Evolutionary conservation across 495 filamentous ascomycete species (phyloP).

Genomic region (Polyplosphaeria fusca): DNA sequence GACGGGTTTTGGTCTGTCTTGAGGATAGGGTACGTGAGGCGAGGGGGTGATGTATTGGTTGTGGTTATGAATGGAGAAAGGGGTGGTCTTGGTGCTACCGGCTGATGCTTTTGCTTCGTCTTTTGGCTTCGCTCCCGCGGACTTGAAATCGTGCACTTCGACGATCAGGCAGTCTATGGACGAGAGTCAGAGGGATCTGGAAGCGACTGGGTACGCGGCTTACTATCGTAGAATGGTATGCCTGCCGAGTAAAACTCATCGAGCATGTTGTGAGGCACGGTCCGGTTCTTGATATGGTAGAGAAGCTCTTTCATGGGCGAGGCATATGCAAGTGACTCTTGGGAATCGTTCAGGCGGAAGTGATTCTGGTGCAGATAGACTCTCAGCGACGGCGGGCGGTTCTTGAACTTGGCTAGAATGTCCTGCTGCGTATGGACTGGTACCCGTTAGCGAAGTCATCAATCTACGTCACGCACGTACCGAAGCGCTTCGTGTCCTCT

Average conservation of each 20-base stretch:
- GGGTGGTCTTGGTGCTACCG: constrained; percentile 57
- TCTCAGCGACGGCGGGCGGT: constrained; percentile 72
- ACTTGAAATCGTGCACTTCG: constrained; percentile 80
- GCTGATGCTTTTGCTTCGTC: constrained; percentile 46
- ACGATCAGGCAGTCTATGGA: constrained; percentile 95
- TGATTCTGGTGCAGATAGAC: constrained; percentile 80
- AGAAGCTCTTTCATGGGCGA: constrained; percentile 85
- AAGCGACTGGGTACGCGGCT: too few species aligned
- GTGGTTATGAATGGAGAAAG: constrained; percentile 87
- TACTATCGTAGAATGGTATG: constrained; percentile 91
- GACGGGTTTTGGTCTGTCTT: constrained; percentile 41
- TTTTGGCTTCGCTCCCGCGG: constrained; percentile 56
- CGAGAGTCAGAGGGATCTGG: too few species aligned
- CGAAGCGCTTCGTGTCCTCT: constrained; percentile 22
- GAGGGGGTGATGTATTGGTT: constrained; percentile 85
- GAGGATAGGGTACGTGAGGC: constrained; percentile 75
- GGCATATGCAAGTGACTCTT: constrained; percentile 84
- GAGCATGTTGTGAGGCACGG: constrained; percentile 71
- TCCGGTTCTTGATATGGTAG: constrained; percentile 66
- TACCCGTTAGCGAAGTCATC: not conserved
- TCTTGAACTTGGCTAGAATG: constrained; percentile 78
- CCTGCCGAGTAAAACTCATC: constrained; percentile 62
- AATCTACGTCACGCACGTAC: not conserved
- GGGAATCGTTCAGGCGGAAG: constrained; percentile 92
- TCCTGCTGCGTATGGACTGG: constrained; percentile 56